These are phyloP conservation scores for Clonostachys sp. DNA, from an alignment of 2,329 filamentous ascomycete genomes.

Conservation along the genomic window DNA sequence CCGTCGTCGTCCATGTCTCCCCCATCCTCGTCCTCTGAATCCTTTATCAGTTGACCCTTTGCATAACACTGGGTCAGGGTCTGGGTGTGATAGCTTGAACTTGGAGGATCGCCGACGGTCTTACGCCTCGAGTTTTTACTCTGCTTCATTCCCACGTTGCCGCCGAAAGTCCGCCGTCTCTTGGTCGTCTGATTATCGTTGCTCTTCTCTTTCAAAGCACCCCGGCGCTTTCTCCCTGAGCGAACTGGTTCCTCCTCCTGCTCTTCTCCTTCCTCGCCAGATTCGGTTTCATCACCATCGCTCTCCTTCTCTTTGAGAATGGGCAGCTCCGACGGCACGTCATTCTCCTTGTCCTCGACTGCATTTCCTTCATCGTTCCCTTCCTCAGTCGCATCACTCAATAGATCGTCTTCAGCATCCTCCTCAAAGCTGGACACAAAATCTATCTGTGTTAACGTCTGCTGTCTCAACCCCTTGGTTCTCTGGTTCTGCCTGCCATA, in stretches of 20 bases:
- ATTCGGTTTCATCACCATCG: neutral
- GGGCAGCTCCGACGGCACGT: neutral
- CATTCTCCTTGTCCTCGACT: slow-evolving; percentile 10
- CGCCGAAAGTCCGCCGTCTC: slow-evolving; percentile 13
- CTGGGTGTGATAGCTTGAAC: slow-evolving; percentile 31
- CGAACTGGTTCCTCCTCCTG: slow-evolving; percentile 13
- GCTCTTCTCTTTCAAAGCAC: slow-evolving; percentile 5
- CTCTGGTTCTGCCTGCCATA: slow-evolving; percentile 18
- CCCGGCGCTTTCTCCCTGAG: slow-evolving; percentile 14
- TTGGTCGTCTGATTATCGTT: slow-evolving; percentile 3
- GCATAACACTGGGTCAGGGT: slow-evolving; percentile 30
- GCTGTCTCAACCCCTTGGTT: slow-evolving; percentile 11
- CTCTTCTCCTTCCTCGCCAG: slow-evolving; percentile 2
- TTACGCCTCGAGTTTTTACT: slow-evolving; percentile 13
- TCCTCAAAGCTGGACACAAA: slow-evolving; percentile 28
- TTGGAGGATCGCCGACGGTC: slow-evolving; percentile 20
- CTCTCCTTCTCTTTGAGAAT: neutral
- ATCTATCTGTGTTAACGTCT: slow-evolving; percentile 36
- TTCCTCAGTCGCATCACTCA: slow-evolving; percentile 16
- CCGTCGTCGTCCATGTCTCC: slow-evolving; percentile 18
- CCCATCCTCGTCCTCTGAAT: slow-evolving; percentile 31
- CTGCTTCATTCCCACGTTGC: slow-evolving; percentile 7
- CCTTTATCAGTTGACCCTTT: slow-evolving; percentile 17
- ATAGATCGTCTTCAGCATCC: slow-evolving; percentile 18
- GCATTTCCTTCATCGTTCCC: slow-evolving; percentile 9